Evolutionary conservation across 257 asterid species (phyloP), one percentile per base, ranked within the genome.

Genomic region (Plantago elongata): DNA sequence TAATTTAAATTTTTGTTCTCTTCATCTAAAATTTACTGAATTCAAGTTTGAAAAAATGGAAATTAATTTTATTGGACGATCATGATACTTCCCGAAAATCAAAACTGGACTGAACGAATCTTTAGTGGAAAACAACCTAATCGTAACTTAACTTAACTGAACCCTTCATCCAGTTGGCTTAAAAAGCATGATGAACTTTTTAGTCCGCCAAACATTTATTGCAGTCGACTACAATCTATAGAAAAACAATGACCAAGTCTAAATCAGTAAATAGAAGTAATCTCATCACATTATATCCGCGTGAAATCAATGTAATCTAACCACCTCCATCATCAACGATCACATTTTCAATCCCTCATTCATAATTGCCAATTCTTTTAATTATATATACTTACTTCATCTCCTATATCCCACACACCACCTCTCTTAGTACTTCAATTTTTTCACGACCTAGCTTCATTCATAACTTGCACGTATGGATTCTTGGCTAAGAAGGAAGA

Each of bases 261-360:
- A 56, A 15, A 56, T 13, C 17, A 49, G 55, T 50, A 17, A 46
- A 22, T 22, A 22, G 27, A 22, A 45, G 70, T 60, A 66, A 64
- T 60, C 37, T 57, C 18, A 55, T 55, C 76, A 68, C 63, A 40
- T 60, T 64, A 70, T 71, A 40, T 71, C 85, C 82, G 85, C 80
- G 85, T 79, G 81, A 73, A 75, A 63, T 79, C 60, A 79, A 79
- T 79, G 83, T 76, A 1, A 18, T 62, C 74, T 15, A 79, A 65
- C 82, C 40, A 74, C 74, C 75, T 70, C 67, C 76, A 65, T 59
- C 0, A 34, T 34, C 40, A 3, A 34, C 40, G 4, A 65, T 15
- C 58, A 52, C 40, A 52, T 52, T 52, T 52, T 63, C 40, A 34
- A 34, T 34, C 40, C 40, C 5, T 7, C 40, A 3, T 34, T 3